These are phyloP conservation scores for Gentiana macrophylla DNA, from an alignment of 257 asterid genomes.

Conservation along the genomic window DNA sequence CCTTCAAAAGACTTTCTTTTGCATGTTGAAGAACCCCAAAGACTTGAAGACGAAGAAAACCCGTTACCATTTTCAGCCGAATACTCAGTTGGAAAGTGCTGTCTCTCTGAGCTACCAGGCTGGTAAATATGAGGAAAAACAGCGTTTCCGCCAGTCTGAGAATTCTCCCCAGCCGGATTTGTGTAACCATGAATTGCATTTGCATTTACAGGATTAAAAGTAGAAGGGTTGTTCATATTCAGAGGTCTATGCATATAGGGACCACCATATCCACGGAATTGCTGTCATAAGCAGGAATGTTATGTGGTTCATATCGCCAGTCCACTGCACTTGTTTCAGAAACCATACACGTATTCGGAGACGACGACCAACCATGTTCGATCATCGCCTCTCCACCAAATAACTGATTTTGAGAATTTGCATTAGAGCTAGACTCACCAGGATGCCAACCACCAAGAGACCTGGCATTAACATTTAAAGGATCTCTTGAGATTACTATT, in stretches of 20 bases:
- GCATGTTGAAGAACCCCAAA: constrained; percentile 65
- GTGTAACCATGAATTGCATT: constrained; percentile 19
- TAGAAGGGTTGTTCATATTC: constrained; percentile 16
- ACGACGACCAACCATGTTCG: constrained; percentile 49
- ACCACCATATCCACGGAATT: constrained; percentile 17
- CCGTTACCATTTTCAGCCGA: constrained; percentile 36
- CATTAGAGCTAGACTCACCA: constrained; percentile 70
- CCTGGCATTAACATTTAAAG: constrained; percentile 20
- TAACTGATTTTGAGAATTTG: constrained; percentile 29
- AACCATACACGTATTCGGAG: constrained; percentile 24
- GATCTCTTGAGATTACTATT: constrained; percentile 18
- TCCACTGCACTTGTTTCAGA: constrained; percentile 31
- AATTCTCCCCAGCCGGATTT: constrained; percentile 17
- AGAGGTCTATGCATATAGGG: constrained; percentile 17
- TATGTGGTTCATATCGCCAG: constrained; percentile 43
- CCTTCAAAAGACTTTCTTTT: constrained; percentile 83
- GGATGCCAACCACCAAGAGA: constrained; percentile 46
- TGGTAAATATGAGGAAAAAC: constrained; percentile 20
- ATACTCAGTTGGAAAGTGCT: constrained; percentile 27
- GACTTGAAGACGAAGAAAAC: constrained; percentile 42
- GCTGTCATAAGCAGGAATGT: constrained; percentile 11
- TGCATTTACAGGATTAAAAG: constrained; percentile 16
- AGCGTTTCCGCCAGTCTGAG: constrained; percentile 17
- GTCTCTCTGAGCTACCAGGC: constrained; percentile 31
- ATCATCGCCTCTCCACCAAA: constrained; percentile 19